These are phyloP conservation scores for Scutellaria barbata DNA, from an alignment of 257 asterid genomes.

Conservation along the genomic window DNA sequence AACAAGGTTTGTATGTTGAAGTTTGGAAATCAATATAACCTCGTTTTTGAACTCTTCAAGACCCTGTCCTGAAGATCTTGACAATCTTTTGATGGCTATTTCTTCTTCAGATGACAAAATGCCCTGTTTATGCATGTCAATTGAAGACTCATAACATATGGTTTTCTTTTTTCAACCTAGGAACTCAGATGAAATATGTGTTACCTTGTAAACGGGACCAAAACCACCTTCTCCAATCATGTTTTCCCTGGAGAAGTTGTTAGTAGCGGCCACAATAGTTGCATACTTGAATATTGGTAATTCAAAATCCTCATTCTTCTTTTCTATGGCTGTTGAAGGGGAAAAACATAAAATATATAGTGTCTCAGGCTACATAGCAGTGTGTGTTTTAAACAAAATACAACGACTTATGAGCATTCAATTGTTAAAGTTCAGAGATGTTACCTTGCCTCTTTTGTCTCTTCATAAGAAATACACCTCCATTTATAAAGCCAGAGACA, in stretches of 20 bases:
- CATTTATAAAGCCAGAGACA: neutral
- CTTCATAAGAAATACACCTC: neutral
- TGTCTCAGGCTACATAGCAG: neutral
- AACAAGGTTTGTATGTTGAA: conserved; percentile 54
- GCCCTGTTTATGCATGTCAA: conserved; percentile 38
- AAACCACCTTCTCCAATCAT: conserved; percentile 49
- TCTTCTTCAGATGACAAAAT: conserved; percentile 33
- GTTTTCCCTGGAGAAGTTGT: conserved; percentile 40
- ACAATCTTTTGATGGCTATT: conserved; percentile 53
- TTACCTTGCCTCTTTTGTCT: conserved; percentile 22
- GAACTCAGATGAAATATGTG: neutral
- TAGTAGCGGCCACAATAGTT: conserved; percentile 39
- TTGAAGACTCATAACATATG: neutral
- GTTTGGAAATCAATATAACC: conserved; percentile 44
- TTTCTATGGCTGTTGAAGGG: conserved; percentile 7
- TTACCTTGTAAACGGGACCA: conserved; percentile 51
- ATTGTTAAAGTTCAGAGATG: neutral
- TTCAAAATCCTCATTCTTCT: conserved; percentile 35
- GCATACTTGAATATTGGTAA: conserved; percentile 41
- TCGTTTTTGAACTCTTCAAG: conserved; percentile 39
- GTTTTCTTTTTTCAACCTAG: neutral
- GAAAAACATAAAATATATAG: neutral
- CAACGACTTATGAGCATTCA: neutral
- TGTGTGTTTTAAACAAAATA: neutral
- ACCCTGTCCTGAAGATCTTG: conserved; percentile 48